Evolutionary conservation across 2,329 filamentous ascomycete genomes (phyloP), one percentile per base, ranked within the genome.

Genomic region (Cladophialophora immunda): DNA sequence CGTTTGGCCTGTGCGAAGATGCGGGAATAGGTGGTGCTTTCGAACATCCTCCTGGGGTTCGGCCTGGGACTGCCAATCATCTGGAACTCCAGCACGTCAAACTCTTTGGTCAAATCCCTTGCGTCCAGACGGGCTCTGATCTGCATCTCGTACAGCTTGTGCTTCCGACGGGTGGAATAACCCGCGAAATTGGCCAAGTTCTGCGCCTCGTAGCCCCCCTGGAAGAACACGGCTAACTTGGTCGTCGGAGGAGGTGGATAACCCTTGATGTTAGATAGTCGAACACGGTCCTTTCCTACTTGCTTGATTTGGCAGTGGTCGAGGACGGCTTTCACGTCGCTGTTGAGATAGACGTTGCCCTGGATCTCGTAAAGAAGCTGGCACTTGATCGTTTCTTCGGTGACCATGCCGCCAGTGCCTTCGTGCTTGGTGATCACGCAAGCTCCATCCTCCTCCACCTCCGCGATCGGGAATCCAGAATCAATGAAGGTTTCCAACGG

Each of bases 81-180:
- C 72, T 86, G 84, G 57, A 86, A 86, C 38, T 86, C 83, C 15
- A 87, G 75, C 2, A 83, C 73, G 58, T 85, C 80, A 54, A 86
- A 78, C 32, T 80, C 81, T 74, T 27, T 77, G 63, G 3, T 78
- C 19, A 25, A 54, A 73, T 32, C 9, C 30, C 30, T 5, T 32
- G 4, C 30, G 5, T 32, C 30, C 30, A 32, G 30, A 4, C 71
- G 86, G 86, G 66, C 81, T 74, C 1, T 73, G 68, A 0, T 80
- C 83, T 1, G 75, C 82, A 66, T 85, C 85, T 0, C 82, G 83
- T 0, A 78, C 79, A 3, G 80, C 80, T 86, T 83, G 53, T n/a
- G n/a, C n/a, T n/a, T n/a, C n/a, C n/a, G n/a, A n/a, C n/a, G n/a
- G n/a, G n/a, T n/a, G n/a, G n/a, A n/a, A n/a, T n/a, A n/a, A n/a